These are phyloP conservation scores for Fagus sylvatica DNA, from an alignment of 306 rosid species.

Conservation along the genomic window DNA sequence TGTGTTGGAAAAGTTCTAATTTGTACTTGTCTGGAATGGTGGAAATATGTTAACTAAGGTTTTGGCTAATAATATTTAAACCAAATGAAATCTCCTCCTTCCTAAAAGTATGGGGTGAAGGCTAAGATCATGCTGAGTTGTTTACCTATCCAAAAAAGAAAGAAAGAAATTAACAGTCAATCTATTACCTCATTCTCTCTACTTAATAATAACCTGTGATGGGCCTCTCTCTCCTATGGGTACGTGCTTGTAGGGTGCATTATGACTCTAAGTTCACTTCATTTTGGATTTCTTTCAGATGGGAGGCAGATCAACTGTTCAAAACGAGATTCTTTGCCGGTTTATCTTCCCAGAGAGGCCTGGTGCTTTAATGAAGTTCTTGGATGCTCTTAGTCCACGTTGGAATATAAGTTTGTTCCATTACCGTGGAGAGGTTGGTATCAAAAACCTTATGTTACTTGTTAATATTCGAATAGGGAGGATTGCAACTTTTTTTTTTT, in stretches of 20 bases:
- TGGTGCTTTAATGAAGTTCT: slow-evolving; percentile 83
- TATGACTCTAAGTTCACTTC: slow-evolving; percentile 19
- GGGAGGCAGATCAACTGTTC: slow-evolving; percentile 68
- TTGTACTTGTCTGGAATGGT: too few relatives aligned
- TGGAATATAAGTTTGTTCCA: slow-evolving; percentile 94
- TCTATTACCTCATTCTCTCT: too few relatives aligned
- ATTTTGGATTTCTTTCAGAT: slow-evolving; percentile 53
- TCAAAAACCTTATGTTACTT: slow-evolving; percentile 5
- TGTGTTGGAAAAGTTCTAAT: too few relatives aligned
- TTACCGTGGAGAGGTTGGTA: slow-evolving; percentile 71
- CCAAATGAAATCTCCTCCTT: too few relatives aligned
- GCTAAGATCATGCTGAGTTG: too few relatives aligned
- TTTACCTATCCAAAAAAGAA: too few relatives aligned
- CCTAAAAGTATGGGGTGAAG: too few relatives aligned
- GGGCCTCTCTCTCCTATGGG: not conserved
- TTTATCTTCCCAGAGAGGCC: slow-evolving; percentile 94
- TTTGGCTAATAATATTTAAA: too few relatives aligned
- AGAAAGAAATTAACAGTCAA: too few relatives aligned
- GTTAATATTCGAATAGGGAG: slow-evolving; percentile 3
- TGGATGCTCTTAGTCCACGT: slow-evolving; percentile 84
- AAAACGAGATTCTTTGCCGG: slow-evolving; percentile 82
- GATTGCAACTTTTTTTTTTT: not conserved
- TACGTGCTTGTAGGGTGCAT: slow-evolving; percentile 5
- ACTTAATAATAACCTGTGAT: too few relatives aligned
- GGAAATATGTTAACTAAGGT: too few relatives aligned